Evolutionary conservation across 805 yeast species (phyloP).

Genomic region (Barnettozyma sucrosica): DNA sequence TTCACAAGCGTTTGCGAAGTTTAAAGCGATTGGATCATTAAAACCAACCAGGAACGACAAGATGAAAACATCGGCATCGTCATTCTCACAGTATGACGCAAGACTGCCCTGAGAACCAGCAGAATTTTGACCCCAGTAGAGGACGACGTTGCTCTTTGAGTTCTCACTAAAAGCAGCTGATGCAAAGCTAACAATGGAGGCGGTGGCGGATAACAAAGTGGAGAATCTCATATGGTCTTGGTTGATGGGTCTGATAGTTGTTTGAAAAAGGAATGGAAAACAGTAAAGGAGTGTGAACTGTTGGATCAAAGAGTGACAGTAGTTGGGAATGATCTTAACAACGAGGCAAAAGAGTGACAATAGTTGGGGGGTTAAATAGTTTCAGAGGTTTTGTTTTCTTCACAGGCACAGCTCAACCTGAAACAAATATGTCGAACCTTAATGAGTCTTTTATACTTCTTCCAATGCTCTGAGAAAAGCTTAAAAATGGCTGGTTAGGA

Average conservation of each 20-base stretch:
- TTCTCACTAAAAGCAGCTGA: conserved; percentile 27
- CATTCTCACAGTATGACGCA: conserved; percentile 57
- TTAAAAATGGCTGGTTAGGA: neutral
- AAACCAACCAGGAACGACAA: conserved; percentile 65
- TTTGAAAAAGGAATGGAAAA: neutral
- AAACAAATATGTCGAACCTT: neutral
- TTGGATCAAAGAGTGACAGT: neutral
- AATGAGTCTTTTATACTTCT: neutral
- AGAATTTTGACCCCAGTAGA: conserved; percentile 88
- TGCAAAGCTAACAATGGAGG: conserved; percentile 5
- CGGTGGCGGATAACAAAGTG: conserved; percentile 10
- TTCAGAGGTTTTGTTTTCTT: neutral
- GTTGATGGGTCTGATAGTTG: neutral
- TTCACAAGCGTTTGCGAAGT: conserved; percentile 53
- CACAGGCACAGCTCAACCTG: neutral
- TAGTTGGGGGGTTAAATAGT: conserved; percentile 9
- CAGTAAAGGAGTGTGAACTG: neutral
- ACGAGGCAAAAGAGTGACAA: conserved; percentile 1
- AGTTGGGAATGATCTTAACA: neutral
- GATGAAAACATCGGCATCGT: conserved; percentile 64
- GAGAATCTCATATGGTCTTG: conserved; percentile 6
- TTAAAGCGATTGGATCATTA: conserved; percentile 33
- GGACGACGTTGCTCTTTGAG: conserved; percentile 56
- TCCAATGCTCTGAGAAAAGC: neutral
- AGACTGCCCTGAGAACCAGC: conserved; percentile 47